Base-by-base conservation (phyloP, 768 basidiomycete species). In the Pisolithus sp. region DNA sequence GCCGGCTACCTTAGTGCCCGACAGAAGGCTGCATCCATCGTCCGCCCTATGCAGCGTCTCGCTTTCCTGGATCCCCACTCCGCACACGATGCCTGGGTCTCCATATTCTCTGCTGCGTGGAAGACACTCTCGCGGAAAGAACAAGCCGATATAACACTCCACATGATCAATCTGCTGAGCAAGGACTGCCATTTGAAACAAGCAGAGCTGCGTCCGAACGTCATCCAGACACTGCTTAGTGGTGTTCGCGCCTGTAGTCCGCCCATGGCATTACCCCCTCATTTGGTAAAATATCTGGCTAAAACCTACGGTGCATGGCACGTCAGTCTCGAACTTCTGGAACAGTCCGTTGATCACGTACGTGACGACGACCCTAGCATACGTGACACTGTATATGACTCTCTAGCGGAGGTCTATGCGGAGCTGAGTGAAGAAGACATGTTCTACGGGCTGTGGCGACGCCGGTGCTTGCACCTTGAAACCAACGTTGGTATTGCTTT, bases 231-330 rank as follows among this genome's bases (percentile, higher is more conserved):
- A 0, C 75, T 99, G 26, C 83, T 99, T 21, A 79, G 80, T 18
- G 91, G 91, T 1, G 77, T 90, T 39, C 82, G 90, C 38, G 80
- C 85, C n/a, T 96, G 94, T 65, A 80, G 76, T 7, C 92, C 94
- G 5, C 79, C 88, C 0, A 86, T 96, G 78, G 83, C 81, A 28
- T 76, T 99, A 2, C 96, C 96, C 7, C 94, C 96, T 10, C 89
- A 95, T 61, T 81, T 99, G 34, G 79, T 97, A 59, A 97, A 97
- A 65, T 99, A 93, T 65, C 83, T 98, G 31, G 92, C 90, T 17
- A 96, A 97, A 71, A 91, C 91, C 0, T 99, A 89, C 67, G 86
- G 91, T 37, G 89, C 90, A n/a, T 98, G 95, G 94, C 89, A 96
- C 65, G 80, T 86, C 45, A 83, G 84, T 4, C 71, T 95, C 51